Percentiles rank a stretch among this genome's conserved stretches.
Conservation (phyloP, 352 stramenopile genomes). For the Phytopythium litorale region DNA sequence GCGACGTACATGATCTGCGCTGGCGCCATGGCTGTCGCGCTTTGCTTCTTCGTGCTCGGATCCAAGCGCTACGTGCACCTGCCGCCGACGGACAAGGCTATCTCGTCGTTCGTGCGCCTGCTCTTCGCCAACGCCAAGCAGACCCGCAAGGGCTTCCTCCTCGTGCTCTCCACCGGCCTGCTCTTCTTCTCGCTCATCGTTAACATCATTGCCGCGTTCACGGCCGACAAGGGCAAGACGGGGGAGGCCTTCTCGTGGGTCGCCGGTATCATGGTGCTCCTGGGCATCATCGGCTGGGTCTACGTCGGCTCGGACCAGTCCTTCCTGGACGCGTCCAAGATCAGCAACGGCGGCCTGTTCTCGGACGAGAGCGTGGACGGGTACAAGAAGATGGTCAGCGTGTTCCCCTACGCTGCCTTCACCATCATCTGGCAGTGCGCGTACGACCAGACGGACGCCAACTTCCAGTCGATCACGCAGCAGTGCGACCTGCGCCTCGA, state of each 20-base stretch:
- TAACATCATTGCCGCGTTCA: conserved; percentile 52
- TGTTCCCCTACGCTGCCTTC: conserved; percentile 48
- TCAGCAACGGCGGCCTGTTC: conserved; percentile 27
- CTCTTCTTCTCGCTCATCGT: conserved; percentile 35
- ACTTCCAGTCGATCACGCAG: conserved; percentile 71
- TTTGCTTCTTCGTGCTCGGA: conserved; percentile 33
- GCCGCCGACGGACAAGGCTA: conserved; percentile 28
- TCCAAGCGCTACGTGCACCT: conserved; percentile 46
- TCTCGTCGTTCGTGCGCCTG: conserved; percentile 39
- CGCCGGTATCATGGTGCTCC: conserved; percentile 19
- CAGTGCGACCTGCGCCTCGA: conserved; percentile 56
- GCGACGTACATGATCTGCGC: conserved; percentile 60
- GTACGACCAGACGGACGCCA: conserved; percentile 65
- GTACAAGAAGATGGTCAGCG: conserved; percentile 26
- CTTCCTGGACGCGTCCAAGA: conserved; percentile 41
- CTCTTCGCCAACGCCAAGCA: conserved; percentile 15
- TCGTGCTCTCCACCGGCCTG: conserved; percentile 22
- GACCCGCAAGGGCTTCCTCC: conserved; percentile 21
- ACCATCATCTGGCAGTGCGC: conserved; percentile 61
- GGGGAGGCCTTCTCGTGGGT: conserved; percentile 47
- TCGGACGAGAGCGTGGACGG: conserved; percentile 38
- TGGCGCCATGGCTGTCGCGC: conserved; percentile 31
- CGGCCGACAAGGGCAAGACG: conserved; percentile 8
- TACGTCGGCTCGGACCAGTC: conserved; percentile 18
- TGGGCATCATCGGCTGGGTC: conserved; percentile 13